A percentile compares a stretch with the other conserved stretches of the same genome.
Conservation (phyloP, 106 monocot species). For the Amphibolis antarctica region DNA sequence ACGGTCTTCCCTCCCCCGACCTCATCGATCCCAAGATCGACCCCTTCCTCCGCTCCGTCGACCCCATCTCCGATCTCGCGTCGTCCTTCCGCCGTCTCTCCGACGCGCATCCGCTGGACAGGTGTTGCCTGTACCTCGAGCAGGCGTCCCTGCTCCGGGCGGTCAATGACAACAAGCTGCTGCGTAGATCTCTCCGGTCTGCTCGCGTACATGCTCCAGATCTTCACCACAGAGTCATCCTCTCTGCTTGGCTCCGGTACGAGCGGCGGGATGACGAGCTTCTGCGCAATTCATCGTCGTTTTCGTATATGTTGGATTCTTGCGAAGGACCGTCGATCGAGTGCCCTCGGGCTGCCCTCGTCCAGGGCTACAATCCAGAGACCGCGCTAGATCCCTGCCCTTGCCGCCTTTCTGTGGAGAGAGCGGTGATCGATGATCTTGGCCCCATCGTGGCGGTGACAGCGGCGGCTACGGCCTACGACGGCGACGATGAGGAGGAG, state of each 20-base stretch:
- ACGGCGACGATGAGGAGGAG: constrained; percentile 2
- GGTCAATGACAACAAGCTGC: constrained; percentile 45
- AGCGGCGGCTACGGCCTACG: background rate
- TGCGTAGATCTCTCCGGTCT: constrained; percentile 53
- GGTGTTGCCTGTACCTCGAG: constrained; percentile 45
- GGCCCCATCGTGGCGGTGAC: background rate
- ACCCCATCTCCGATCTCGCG: constrained; percentile 39
- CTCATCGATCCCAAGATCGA: constrained; percentile 67
- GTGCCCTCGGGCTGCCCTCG: constrained; percentile 64
- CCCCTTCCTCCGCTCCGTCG: constrained; percentile 64
- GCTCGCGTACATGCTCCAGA: constrained; percentile 71
- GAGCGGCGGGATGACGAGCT: constrained; percentile 86
- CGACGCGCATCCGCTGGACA: constrained; percentile 4
- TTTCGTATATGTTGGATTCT: constrained; percentile 24
- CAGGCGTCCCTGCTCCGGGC: constrained; percentile 40
- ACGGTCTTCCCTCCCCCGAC: constrained; percentile 61
- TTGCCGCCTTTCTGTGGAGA: constrained; percentile 19
- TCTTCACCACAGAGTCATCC: constrained; percentile 64
- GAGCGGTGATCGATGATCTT: background rate
- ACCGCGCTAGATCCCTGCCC: constrained; percentile 37
- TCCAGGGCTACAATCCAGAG: constrained; percentile 23
- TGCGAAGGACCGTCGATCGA: constrained; percentile 47
- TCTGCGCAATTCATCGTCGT: constrained; percentile 11
- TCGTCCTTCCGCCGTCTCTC: constrained; percentile 36
- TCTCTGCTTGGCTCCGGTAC: constrained; percentile 86